Evolutionary conservation across 1,139 yeast species (phyloP), one percentile per base, ranked within the genome.

Genomic region (Diutina ranongensis): DNA sequence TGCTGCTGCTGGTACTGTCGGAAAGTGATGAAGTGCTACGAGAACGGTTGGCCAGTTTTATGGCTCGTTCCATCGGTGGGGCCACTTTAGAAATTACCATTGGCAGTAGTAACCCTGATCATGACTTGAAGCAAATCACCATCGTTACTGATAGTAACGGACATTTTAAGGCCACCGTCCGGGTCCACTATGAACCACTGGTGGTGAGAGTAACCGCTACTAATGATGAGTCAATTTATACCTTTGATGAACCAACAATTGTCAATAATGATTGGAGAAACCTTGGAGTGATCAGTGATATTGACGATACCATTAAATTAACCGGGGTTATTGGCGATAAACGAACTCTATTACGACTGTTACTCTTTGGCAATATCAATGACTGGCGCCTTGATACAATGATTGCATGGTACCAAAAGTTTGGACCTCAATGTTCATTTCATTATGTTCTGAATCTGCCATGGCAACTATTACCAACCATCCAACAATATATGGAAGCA

Each of bases 371-470:
- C 45, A 81, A 80, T 44, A 76, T 77, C 45, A 63, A 69, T 9
- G 75, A 72, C 21, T 83, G 95, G 78, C 72, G 70, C 45, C 76
- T 94, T 19, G 82, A 85, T 0, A 81, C 86, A 0, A 81, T 92
- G 35, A 74, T 83, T 1, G 68, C 71, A 28, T 87, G 95, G 89
- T 87, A 78, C 57, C 47, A 48, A 19, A 46, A 44, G 33, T 44
- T 52, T 15, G 44, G 33, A n/a, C 15, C 45, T 2, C 70, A 76
- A 4, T 72, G 83, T 10, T 68, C 78, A 31, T 80, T 86, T 57
- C 96, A 88, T 58, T 94, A 92, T 57, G 97, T 94, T 1, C 88
- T 97, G 4, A 94, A 94, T 60, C 82, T 95, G 1, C 99, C 99
- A 0, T 84, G 94, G 79, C 97, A 89, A 60, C 64, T 92, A 33